phyloP scores from a whole-genome alignment of 768 basidiomycete species.

The Macrolepiota albuminosa region DNA sequence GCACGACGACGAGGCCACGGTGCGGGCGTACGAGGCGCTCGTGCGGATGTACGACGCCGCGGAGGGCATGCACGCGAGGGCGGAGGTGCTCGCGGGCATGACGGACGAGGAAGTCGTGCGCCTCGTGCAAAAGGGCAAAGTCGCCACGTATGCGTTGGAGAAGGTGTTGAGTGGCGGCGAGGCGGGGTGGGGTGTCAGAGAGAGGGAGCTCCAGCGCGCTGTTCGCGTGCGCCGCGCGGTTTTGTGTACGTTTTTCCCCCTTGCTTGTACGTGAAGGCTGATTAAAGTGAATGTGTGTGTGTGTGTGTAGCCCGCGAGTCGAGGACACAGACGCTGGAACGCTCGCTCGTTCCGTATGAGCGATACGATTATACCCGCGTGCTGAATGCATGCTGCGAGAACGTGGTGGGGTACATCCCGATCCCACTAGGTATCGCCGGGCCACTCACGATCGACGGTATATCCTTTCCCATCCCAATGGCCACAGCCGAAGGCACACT shows the following conservation, averaged over 20 bases:
- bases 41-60: constrained; percentile 76
- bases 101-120: constrained; percentile 92
- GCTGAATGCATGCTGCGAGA: constrained; percentile 96
- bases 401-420: constrained; percentile 96
- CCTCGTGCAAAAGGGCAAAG: constrained; percentile 86
- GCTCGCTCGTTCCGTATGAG: constrained; percentile 74
- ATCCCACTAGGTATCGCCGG: constrained; percentile 96
- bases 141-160: constrained; percentile 92
- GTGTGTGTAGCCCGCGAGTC: constrained; percentile 75
- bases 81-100: constrained; percentile 48
- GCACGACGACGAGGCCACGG: no score
- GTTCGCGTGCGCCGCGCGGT: constrained; percentile 83
- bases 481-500: constrained; percentile 99
- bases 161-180: constrained; percentile 75
- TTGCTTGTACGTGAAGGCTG: no score
- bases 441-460: constrained; percentile 87
- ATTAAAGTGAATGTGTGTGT: neutral
- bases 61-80: constrained; percentile 44
- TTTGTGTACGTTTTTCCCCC: no score
- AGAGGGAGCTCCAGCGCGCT: constrained; percentile 69
- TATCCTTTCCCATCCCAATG: constrained; percentile 90
- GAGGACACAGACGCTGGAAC: constrained; percentile 76
- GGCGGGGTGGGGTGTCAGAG: constrained; percentile 27
- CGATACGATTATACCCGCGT: constrained; percentile 94
- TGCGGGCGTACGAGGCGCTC: constrained; percentile 69